These are phyloP conservation scores for Colletotrichum liaoningense DNA, from an alignment of 2,329 filamentous ascomycete species.

Conservation along the genomic window DNA sequence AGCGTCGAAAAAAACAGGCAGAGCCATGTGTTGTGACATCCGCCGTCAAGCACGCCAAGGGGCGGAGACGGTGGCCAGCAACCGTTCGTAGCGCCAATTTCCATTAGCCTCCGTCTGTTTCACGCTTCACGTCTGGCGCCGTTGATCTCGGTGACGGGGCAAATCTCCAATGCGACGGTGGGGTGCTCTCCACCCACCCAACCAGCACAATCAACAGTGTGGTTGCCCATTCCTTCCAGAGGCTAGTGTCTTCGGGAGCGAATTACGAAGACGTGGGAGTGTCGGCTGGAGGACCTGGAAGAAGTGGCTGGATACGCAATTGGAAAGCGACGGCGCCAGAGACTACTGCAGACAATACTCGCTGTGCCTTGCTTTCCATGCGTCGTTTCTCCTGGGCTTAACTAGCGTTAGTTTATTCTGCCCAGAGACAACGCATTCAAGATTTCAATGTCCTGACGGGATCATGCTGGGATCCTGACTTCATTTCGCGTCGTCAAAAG, in stretches of 20 bases:
- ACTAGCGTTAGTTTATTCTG: slow-evolving; percentile 6
- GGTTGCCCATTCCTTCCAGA: slow-evolving; percentile 11
- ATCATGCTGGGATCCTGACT: slow-evolving; percentile 21
- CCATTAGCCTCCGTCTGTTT: slow-evolving; percentile 9
- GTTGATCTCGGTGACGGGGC: slow-evolving; percentile 3
- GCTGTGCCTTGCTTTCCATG: slow-evolving; percentile 33
- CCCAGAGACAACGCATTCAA: slow-evolving; percentile 10
- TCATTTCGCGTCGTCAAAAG: slow-evolving; percentile 15
- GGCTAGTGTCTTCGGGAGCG: slow-evolving; percentile 1
- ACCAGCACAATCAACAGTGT: background rate
- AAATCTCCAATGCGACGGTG: slow-evolving; percentile 6
- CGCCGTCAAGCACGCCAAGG: slow-evolving; percentile 23
- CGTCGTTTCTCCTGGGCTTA: background rate
- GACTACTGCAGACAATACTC: slow-evolving; percentile 21
- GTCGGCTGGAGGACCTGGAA: background rate
- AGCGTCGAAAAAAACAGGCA: background rate
- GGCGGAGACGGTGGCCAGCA: background rate
- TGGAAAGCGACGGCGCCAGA: slow-evolving; percentile 20
- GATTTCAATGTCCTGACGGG: slow-evolving; percentile 5
- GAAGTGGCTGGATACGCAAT: slow-evolving; percentile 8
- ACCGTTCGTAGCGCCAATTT: slow-evolving; percentile 3
- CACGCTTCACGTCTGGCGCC: slow-evolving; percentile 6
- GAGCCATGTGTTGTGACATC: background rate
- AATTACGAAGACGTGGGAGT: background rate
- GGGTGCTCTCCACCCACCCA: slow-evolving; percentile 17